phyloP scores from a whole-genome alignment of 305 asterid species.

The Fraxinus nigra region DNA sequence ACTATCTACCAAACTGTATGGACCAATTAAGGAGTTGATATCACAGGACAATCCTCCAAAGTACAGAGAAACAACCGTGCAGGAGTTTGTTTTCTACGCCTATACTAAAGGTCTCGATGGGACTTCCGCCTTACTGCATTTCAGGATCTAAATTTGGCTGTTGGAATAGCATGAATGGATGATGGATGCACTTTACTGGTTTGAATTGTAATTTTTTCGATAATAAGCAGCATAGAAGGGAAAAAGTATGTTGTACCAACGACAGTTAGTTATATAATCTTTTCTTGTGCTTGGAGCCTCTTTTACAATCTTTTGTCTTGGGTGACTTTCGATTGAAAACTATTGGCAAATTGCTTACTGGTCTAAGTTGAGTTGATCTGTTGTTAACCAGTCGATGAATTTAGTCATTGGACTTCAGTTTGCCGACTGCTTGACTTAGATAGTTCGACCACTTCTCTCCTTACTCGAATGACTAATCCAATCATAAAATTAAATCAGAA shows the following conservation, averaged over 20 bases:
- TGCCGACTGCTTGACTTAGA: not conserved
- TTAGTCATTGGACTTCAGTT: not conserved
- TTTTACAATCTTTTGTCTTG: not conserved
- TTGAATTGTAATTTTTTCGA: not conserved
- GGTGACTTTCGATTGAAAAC: not conserved
- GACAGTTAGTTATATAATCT: not conserved
- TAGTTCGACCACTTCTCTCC: not conserved
- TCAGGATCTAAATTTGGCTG: not conserved
- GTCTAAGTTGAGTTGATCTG: not conserved
- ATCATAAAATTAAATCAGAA: not conserved
- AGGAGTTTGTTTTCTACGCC: slow-evolving; percentile 32
- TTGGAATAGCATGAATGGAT: not conserved
- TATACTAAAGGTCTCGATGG: slow-evolving; percentile 34
- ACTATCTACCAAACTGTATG: slow-evolving; percentile 29
- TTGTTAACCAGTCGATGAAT: not conserved
- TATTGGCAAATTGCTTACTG: not conserved
- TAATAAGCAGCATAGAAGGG: not conserved
- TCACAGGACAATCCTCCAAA: slow-evolving; percentile 36
- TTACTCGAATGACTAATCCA: not conserved
- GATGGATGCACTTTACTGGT: not conserved
- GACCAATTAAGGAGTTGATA: slow-evolving; percentile 35
- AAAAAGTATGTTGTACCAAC: not conserved
- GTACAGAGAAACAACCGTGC: slow-evolving; percentile 37
- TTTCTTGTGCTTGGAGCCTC: not conserved
- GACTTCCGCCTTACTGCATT: not conserved